Percentiles rank a stretch among this genome's conserved stretches.
These are phyloP conservation scores for Suillus plorans DNA, from an alignment of 768 basidiomycete species.

Conservation along the genomic window DNA sequence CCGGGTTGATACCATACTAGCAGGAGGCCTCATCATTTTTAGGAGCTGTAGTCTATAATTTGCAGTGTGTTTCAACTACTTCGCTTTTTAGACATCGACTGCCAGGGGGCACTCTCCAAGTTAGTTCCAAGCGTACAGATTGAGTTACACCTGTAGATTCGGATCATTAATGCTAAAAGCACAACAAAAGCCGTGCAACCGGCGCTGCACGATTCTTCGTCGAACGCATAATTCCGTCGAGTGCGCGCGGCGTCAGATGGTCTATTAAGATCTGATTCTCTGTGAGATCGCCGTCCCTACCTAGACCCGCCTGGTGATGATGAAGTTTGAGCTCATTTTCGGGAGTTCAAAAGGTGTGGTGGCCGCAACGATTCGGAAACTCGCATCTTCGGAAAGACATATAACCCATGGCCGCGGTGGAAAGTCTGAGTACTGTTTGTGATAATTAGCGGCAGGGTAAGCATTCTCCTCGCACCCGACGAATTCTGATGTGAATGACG, in stretches of 20 bases:
- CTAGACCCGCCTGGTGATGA: background rate
- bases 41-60: background rate
- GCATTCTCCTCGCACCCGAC: background rate
- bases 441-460: conserved; percentile 4
- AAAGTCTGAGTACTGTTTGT: background rate
- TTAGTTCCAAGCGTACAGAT: background rate
- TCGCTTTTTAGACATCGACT: background rate
- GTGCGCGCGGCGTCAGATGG: background rate
- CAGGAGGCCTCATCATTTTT: background rate
- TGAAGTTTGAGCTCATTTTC: background rate
- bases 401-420: background rate
- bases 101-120: background rate
- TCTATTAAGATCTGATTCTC: background rate
- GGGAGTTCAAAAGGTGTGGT: background rate
- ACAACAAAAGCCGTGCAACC: background rate
- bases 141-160: background rate
- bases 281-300: background rate
- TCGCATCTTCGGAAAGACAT: background rate
- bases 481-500: background rate
- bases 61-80: background rate
- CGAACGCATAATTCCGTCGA: background rate
- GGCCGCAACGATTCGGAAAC: background rate
- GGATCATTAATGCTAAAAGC: background rate
- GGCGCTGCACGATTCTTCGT: background rate
- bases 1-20: background rate